Evolutionary conservation across 2,329 filamentous ascomycete species (phyloP), one percentile per base, ranked within the genome.

Genomic region (Talaromyces atroroseus): DNA sequence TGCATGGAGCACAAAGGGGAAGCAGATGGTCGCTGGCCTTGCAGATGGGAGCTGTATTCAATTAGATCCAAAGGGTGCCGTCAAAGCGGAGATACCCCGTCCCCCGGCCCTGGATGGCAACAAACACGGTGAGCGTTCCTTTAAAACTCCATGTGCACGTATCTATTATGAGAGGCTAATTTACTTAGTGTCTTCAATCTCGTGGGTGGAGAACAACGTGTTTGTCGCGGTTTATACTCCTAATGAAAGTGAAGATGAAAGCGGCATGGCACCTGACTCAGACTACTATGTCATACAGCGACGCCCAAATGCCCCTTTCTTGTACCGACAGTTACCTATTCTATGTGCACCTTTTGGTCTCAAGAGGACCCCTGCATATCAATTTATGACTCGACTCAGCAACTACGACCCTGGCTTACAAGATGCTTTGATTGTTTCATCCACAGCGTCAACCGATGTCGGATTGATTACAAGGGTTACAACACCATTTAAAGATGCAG

Each of bases 1-100:
- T 5, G 87, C 89, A 56, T 99, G 95, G 94, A 99, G 94, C 71
- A 87, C 84, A 59, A 90, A 87, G 68, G 94, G 94, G 48, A 99
- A 96, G 70, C 92, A 97, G 69, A 78, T 99, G 45, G 86, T 95
- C 46, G 92, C 90, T 62, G 94, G 95, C 16, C 78, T 94, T 63
- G 85, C 80, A 6, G 84, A 96, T 72, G 94, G 94, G 57, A 86
- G 85, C 12, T 85, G 88, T 52, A 82, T 82, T 56, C 92, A 96
- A 70, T 87, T 97, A 82, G 90, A 89, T 7, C 89, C 88, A 0
- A 83, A 90, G 64, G 92, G 92, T 48, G 81, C 81, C 42, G 79
- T 82, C 26, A 94, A 92, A 73, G 91, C 81, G 36, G 80, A 86
- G 52, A 89, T 99, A 48, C 90, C 92, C 23, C 83, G 84, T 58